A percentile compares a stretch with the other conserved stretches of the same genome.
Evolutionary conservation across 768 basidiomycete species (phyloP).

Genomic region (Russula vinacea): DNA sequence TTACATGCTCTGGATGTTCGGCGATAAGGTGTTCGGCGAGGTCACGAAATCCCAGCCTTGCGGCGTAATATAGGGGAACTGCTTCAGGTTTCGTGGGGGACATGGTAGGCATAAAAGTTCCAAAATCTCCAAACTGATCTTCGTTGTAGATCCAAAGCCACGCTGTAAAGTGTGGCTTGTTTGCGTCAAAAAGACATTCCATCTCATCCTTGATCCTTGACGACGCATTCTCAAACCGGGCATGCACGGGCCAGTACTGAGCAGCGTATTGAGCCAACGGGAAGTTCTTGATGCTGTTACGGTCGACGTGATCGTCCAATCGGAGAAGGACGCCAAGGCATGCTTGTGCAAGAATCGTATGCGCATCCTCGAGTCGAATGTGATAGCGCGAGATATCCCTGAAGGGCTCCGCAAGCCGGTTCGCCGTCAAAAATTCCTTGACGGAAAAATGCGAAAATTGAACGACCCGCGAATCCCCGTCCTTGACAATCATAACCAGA

Average conservation of each 20-base stretch:
- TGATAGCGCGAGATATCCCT: slow-evolving; percentile 6
- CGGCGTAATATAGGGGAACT: not conserved
- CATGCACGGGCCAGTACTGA: slow-evolving; percentile 4
- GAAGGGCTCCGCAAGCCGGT: not conserved
- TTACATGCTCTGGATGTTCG: not conserved
- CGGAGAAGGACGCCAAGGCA: not conserved
- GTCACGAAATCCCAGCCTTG: not conserved
- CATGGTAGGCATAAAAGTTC: not conserved
- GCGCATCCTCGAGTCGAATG: not conserved
- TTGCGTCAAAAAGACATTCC: slow-evolving; percentile 1
- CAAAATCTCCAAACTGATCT: no score
- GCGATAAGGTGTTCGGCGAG: not conserved
- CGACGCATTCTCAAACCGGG: not conserved
- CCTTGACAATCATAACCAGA: not conserved
- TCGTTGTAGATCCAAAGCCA: slow-evolving; percentile 8
- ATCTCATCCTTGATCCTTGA: not conserved
- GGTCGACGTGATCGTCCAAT: not conserved
- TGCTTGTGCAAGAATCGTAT: slow-evolving; percentile 1
- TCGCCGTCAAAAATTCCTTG: not conserved
- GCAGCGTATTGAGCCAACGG: not conserved
- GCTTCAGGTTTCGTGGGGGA: not conserved
- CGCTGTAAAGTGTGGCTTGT: slow-evolving; percentile 5
- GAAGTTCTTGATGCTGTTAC: no score
- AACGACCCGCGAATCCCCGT: not conserved
- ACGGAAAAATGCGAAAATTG: slow-evolving; percentile 6